These are phyloP conservation scores for Naganishia cerealis DNA, from an alignment of 1,284 basidiomycete genomes.

Conservation along the genomic window DNA sequence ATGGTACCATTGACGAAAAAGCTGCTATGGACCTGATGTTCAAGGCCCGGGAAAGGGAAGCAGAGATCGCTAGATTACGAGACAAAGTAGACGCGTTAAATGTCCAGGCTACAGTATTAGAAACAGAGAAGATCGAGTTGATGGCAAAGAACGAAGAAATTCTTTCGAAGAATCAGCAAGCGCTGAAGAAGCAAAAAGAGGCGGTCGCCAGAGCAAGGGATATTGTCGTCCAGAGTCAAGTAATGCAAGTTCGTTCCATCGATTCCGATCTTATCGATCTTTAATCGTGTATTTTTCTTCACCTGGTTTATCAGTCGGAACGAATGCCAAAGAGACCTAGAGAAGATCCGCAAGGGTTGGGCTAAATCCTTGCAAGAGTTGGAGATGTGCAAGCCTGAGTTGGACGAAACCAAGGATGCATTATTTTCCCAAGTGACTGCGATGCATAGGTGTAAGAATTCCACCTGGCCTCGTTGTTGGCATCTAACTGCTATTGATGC, in stretches of 20 bases:
- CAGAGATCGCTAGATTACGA: conserved; percentile 5
- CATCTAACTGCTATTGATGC: background rate
- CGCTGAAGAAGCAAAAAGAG: conserved; percentile 3
- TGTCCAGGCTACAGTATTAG: background rate
- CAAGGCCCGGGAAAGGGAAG: conserved; percentile 12
- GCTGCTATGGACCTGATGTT: conserved; percentile 11
- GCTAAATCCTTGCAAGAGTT: background rate
- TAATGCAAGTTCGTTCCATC: conserved; percentile 1
- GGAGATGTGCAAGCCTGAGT: background rate
- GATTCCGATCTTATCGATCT: background rate
- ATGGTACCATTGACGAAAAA: conserved; percentile 10
- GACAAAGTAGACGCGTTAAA: background rate
- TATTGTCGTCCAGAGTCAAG: background rate
- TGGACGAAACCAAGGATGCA: background rate
- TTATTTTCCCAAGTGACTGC: background rate
- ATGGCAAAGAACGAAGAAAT: background rate
- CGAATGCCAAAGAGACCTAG: conserved; percentile 4
- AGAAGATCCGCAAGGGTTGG: background rate
- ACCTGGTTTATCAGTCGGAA: background rate
- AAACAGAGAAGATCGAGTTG: conserved; percentile 5
- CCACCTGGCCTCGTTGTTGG: background rate
- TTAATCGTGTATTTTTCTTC: background rate
- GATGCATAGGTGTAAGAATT: background rate
- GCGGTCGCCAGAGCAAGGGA: conserved; percentile 9
- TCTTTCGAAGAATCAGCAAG: background rate